Percentiles rank a stretch among this genome's conserved stretches.
These are phyloP conservation scores for Mycena filopes DNA, from an alignment of 768 basidiomycete genomes.

Conservation along the genomic window DNA sequence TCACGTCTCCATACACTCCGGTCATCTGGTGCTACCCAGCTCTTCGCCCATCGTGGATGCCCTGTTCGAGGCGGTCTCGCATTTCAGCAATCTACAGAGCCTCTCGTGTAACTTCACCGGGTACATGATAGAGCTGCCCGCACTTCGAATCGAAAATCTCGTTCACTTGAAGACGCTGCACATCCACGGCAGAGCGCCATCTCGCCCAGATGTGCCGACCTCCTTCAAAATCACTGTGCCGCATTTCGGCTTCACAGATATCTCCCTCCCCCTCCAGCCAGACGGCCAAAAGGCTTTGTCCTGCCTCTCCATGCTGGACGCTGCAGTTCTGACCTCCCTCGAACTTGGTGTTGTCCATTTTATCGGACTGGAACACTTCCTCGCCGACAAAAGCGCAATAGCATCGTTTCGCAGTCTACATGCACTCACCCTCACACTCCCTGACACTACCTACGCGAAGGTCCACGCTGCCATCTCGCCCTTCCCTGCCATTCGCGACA, in stretches of 20 bases:
- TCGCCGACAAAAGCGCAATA: background rate
- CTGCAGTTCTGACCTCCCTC: background rate
- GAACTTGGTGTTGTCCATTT: background rate
- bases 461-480: background rate
- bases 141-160: background rate
- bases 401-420: background rate
- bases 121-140: background rate
- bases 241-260: slow-evolving; percentile 1
- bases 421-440: background rate
- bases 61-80: background rate
- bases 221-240: background rate
- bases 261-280: background rate
- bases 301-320: background rate
- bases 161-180: background rate
- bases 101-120: background rate
- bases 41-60: background rate
- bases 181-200: background rate
- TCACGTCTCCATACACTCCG: background rate
- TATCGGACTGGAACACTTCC: background rate
- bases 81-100: background rate
- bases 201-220: background rate
- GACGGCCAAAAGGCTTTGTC: background rate
- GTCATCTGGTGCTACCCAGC: background rate
- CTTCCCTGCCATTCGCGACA: background rate
- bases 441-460: background rate